These are phyloP conservation scores for Cladorrhinum sp. DNA, from an alignment of 2,329 filamentous ascomycete species.

Conservation along the genomic window DNA sequence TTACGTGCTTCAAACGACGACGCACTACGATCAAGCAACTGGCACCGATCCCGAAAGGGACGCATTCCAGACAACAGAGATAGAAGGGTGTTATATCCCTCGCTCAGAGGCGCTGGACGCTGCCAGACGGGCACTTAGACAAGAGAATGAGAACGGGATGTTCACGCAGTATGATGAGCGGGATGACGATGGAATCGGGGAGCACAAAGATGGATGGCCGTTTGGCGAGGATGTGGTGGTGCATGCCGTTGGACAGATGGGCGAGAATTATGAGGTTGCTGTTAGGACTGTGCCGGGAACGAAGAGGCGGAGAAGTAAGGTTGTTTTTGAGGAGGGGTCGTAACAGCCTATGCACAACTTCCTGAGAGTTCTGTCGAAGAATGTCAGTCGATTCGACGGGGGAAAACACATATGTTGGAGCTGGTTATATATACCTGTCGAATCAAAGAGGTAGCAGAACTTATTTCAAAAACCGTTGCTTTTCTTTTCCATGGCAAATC, in stretches of 20 bases:
- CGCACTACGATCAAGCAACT: conserved; percentile 37
- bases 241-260: conserved; percentile 41
- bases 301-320: conserved; percentile 1
- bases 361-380: too few species aligned
- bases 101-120: conserved; percentile 34
- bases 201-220: conserved; percentile 35
- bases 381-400: too few species aligned
- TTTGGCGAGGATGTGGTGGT: conserved; percentile 44
- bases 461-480: too few species aligned
- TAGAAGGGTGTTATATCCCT: conserved; percentile 38
- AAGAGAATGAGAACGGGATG: conserved; percentile 25
- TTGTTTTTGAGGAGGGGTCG: neutral
- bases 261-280: conserved; percentile 39
- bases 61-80: conserved; percentile 35
- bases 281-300: conserved; percentile 35
- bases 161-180: conserved; percentile 32
- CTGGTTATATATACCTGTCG: too few species aligned
- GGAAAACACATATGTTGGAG: too few species aligned
- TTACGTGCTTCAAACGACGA: conserved; percentile 42
- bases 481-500: neutral
- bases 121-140: conserved; percentile 34
- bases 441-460: too few species aligned
- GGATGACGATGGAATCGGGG: conserved; percentile 11
- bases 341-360: too few species aligned
- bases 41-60: neutral